Evolutionary conservation across 805 yeast genomes (phyloP).

Genomic region (Priceomyces melissophilus): DNA sequence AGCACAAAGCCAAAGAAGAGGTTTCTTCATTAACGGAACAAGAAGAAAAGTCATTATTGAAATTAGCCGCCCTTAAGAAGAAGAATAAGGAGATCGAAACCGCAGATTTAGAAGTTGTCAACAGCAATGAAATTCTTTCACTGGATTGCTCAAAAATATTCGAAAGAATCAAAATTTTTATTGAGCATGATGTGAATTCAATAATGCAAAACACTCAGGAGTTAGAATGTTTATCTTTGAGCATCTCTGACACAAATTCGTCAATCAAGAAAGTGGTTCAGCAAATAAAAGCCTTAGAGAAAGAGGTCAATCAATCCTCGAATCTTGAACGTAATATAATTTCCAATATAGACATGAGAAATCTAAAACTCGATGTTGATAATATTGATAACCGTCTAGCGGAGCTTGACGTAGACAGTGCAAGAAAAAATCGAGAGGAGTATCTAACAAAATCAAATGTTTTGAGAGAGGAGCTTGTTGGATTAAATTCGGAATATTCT

Average conservation of each 20-base stretch:
- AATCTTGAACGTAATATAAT: constrained; percentile 60
- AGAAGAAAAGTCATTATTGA: not conserved
- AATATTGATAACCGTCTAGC: constrained; percentile 37
- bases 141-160: constrained; percentile 2
- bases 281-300: constrained; percentile 32
- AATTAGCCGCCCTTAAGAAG: not conserved
- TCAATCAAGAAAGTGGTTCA: constrained; percentile 21
- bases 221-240: constrained; percentile 20
- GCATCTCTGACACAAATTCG: constrained; percentile 8
- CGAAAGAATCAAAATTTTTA: constrained; percentile 16
- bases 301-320: constrained; percentile 51
- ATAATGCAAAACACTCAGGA: constrained; percentile 22
- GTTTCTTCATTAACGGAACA: constrained; percentile 6
- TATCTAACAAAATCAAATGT: constrained; percentile 56
- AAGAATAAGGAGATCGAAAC: constrained; percentile 1
- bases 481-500: constrained; percentile 61
- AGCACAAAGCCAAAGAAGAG: constrained; percentile 4
- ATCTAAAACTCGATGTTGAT: constrained; percentile 36
- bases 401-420: constrained; percentile 50
- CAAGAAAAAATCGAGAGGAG: constrained; percentile 56
- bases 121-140: not conserved
- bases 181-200: constrained; percentile 14
- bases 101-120: not conserved
- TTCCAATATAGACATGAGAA: constrained; percentile 60
- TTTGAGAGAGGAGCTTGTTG: constrained; percentile 50